Percentiles rank a stretch among this genome's conserved stretches.
Conservation (phyloP, 805 yeast species). For the Blastobotrys muscicola region DNA sequence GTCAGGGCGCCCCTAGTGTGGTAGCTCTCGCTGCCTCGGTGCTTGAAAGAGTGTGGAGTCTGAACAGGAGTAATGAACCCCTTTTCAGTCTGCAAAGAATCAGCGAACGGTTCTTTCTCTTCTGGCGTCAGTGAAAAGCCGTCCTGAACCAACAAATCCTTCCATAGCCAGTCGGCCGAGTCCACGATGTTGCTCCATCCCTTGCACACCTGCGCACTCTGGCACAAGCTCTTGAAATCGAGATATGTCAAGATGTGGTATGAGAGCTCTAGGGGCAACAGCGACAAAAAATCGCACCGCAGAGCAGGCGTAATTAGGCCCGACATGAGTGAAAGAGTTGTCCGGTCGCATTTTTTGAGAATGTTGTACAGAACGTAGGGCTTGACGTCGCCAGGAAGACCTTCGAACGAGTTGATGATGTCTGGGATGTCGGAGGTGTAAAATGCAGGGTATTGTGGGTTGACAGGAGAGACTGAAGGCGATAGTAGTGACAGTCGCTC, state of each 20-base stretch:
- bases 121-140: slow-evolving; percentile 28
- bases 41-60: neutral
- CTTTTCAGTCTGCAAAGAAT: neutral
- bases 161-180: slow-evolving; percentile 61
- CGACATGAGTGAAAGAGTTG: slow-evolving; percentile 51
- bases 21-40: too few relatives aligned
- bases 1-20: neutral
- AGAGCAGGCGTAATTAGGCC: slow-evolving; percentile 44
- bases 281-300: slow-evolving; percentile 60
- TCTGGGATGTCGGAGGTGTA: slow-evolving; percentile 16
- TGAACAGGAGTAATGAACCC: neutral
- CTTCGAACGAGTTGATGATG: slow-evolving; percentile 25
- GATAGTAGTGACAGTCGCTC: slow-evolving; percentile 1
- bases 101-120: neutral
- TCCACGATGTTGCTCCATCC: slow-evolving; percentile 62
- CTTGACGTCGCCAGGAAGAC: slow-evolving; percentile 37
- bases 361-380: slow-evolving; percentile 45
- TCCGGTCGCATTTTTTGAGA: slow-evolving; percentile 48
- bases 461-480: neutral
- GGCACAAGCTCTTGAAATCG: slow-evolving; percentile 52
- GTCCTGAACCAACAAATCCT: slow-evolving; percentile 50
- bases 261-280: slow-evolving; percentile 68
- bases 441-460: too few relatives aligned
- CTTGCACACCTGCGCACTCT: slow-evolving; percentile 53
- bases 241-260: slow-evolving; percentile 54